phyloP scores from a whole-genome alignment of 495 filamentous ascomycete genomes.

The Aspergillus steynii region DNA sequence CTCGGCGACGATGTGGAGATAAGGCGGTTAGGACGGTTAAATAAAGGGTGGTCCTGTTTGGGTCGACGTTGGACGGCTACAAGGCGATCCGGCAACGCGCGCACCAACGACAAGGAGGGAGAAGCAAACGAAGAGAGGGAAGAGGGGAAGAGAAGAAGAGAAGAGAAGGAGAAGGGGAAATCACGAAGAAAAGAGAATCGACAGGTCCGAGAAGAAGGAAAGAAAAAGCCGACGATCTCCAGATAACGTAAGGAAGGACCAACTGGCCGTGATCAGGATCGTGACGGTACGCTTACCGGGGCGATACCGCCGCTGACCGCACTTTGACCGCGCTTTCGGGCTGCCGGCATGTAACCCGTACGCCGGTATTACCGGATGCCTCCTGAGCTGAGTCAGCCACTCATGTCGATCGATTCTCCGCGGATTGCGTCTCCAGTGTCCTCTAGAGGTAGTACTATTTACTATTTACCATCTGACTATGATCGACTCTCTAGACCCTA shows the following conservation, averaged over 20 bases:
- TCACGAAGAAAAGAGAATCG: slow-evolving; percentile 7
- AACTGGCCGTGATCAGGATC: not conserved
- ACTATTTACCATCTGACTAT: no score
- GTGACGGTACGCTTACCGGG: no score
- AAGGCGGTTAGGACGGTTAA: not conserved
- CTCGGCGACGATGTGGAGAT: not conserved
- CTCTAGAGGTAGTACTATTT: no score
- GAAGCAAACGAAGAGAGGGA: not conserved
- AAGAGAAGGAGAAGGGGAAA: slow-evolving; percentile 3
- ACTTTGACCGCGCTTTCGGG: no score
- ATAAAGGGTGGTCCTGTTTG: not conserved
- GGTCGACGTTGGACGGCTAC: no score
- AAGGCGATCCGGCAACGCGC: not conserved
- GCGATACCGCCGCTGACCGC: no score
- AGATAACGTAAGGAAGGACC: slow-evolving; percentile 26
- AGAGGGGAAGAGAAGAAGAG: slow-evolving; percentile 8
- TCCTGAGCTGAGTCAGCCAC: no score
- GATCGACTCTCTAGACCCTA: no score
- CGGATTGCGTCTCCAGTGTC: no score
- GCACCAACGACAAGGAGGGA: not conserved
- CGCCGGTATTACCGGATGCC: no score
- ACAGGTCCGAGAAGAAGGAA: not conserved
- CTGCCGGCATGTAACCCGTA: no score
- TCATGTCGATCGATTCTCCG: no score
- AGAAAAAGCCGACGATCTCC: slow-evolving; percentile 21